Evolutionary conservation across 2,329 filamentous ascomycete genomes (phyloP).

Genomic region (Penicillium palitans): DNA sequence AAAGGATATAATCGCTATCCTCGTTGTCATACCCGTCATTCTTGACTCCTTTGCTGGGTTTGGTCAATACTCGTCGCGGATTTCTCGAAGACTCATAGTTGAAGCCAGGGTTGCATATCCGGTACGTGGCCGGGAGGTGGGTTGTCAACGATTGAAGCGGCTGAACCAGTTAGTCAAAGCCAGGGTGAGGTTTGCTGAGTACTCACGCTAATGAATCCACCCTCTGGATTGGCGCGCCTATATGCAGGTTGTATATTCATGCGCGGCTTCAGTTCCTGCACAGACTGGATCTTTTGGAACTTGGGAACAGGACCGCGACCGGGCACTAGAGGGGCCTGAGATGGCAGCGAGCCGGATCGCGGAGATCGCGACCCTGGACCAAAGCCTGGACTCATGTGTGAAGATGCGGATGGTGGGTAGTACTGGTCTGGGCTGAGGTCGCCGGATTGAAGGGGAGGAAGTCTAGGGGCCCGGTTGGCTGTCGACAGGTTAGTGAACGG

Average conservation of each 20-base stretch:
- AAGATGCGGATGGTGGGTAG: conserved; percentile 69
- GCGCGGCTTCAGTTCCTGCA: conserved; percentile 75
- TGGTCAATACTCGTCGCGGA: conserved; percentile 90
- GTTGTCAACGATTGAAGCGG: conserved; percentile 93
- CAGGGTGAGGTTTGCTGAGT: not conserved
- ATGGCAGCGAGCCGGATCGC: conserved; percentile 46
- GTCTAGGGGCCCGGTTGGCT: conserved; percentile 59
- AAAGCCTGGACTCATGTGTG: conserved; percentile 69
- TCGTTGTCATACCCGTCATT: conserved; percentile 99
- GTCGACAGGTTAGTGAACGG: conserved; percentile 31
- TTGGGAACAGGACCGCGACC: conserved; percentile 75
- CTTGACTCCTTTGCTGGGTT: conserved; percentile 97
- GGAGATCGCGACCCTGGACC: conserved; percentile 53
- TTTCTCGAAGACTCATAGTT: conserved; percentile 99
- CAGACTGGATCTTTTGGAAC: conserved; percentile 74
- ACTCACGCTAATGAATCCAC: conserved; percentile 93
- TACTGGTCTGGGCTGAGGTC: conserved; percentile 68
- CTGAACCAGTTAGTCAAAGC: conserved; percentile 49
- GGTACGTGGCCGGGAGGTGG: conserved; percentile 90
- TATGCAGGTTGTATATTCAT: conserved; percentile 87
- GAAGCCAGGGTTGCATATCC: conserved; percentile 96
- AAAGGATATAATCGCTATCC: conserved; percentile 98
- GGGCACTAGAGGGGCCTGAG: conserved; percentile 41
- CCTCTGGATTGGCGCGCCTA: conserved; percentile 90
- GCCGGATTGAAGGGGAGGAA: conserved; percentile 70